Evolutionary conservation across 2,329 filamentous ascomycete species (phyloP), one percentile per base, ranked within the genome.

Genomic region (Colletotrichum melonis): DNA sequence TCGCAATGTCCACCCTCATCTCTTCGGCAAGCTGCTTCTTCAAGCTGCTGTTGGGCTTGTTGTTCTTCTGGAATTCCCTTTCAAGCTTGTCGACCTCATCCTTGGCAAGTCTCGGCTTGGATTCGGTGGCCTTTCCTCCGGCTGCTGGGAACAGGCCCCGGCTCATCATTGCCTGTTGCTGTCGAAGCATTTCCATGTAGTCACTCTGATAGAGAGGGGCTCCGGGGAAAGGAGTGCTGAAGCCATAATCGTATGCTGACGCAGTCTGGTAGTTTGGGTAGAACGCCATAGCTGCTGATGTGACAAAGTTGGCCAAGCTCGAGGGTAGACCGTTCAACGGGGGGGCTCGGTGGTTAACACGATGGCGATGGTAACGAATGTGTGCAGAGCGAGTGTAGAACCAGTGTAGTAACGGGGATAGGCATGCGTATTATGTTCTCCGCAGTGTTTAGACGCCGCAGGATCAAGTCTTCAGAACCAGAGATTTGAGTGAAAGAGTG

Each of bases 21-120:
- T 86, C 84, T 75, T 92, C 89, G 4, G 90, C 90, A 62, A 92
- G 85, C 64, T 87, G 86, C 75, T 89, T 89, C 80, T 92, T 92
- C 38, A 86, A 85, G 70, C 86, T 89, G 80, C 89, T 91, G 65
- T 88, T 90, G 11, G 90, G 90, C 81, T 92, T 92, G 75, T 89
- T 88, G 79, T 92, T 92, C 79, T 90, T 89, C 74, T 88, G 85
- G 76, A 92, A 92, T 78, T 91, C 89, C 42, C 86, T 84, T 77
- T 92, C 90, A 35, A 92, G 82, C 60, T 89, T 79, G 74, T 90
- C 88, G 9, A 90, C 89, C 78, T 90, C 88, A 63, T 90, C 88
- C 78, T 90, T 90, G 68, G 88, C 88, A 35, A 91, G 82, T 38
- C 88, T 83, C 26, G 88, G 86, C 77, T 89, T 89, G 14, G 87